Evolutionary conservation across 805 yeast genomes (phyloP).

Genomic region (Sugiyamaella qingdaonensis): DNA sequence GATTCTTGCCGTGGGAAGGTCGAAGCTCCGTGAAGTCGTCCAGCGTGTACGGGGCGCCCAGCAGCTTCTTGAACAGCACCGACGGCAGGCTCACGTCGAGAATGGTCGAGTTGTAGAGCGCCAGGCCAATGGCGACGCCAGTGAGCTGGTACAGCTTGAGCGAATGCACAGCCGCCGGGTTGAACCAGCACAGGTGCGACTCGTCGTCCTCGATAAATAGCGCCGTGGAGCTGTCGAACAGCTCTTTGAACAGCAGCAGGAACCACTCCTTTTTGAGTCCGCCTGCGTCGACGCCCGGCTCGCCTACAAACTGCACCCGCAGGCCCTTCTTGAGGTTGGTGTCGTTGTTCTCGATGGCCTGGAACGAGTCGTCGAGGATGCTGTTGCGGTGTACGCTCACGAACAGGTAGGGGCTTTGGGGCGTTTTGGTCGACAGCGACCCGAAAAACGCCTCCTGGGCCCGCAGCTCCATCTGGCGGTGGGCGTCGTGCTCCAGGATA

Average conservation of each 20-base stretch:
- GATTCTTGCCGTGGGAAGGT: constrained; percentile 59
- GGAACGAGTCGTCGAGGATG: constrained; percentile 70
- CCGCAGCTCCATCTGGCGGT: constrained; percentile 73
- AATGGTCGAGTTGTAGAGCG: constrained; percentile 85
- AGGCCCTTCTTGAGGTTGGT: constrained; percentile 68
- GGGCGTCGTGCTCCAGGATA: constrained; percentile 77
- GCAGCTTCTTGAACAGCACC: constrained; percentile 69
- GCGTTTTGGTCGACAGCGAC: constrained; percentile 59
- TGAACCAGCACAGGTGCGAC: constrained; percentile 74
- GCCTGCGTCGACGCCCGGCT: constrained; percentile 94
- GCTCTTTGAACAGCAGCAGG: constrained; percentile 59
- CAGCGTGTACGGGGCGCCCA: constrained; percentile 50
- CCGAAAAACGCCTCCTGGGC: constrained; percentile 86
- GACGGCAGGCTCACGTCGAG: constrained; percentile 74
- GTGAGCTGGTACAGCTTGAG: constrained; percentile 54
- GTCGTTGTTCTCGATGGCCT: constrained; percentile 46
- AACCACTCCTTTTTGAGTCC: constrained; percentile 96
- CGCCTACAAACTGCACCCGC: constrained; percentile 74
- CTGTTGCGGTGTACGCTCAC: constrained; percentile 63
- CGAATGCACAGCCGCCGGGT: constrained; percentile 20
- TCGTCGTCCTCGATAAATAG: constrained; percentile 64
- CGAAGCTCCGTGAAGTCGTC: constrained; percentile 64
- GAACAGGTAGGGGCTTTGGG: constrained; percentile 63
- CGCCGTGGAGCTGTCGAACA: constrained; percentile 66
- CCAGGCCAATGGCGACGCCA: constrained; percentile 85